These are phyloP conservation scores for Sungouiozyma intestinalis DNA, from an alignment of 805 yeast species.

Conservation along the genomic window DNA sequence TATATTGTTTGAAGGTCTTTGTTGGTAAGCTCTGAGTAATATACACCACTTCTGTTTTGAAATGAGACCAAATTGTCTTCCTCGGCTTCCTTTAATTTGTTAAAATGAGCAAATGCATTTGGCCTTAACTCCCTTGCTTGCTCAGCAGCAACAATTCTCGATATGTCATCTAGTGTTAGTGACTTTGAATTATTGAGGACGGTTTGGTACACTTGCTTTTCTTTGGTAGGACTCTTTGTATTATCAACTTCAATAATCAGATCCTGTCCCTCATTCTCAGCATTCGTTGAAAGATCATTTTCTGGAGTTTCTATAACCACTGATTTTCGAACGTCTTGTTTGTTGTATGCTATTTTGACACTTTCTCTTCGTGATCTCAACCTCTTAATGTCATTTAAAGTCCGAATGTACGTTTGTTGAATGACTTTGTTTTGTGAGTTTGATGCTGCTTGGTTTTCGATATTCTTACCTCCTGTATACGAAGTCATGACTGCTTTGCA, in stretches of 20 bases:
- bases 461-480: conserved; percentile 15
- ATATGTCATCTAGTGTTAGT: conserved; percentile 89
- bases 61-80: conserved; percentile 13
- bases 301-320: conserved; percentile 46
- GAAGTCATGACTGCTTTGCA: conserved; percentile 51
- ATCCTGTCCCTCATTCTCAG: conserved; percentile 16
- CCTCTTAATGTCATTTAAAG: conserved; percentile 67
- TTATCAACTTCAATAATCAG: conserved; percentile 22
- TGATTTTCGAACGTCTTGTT: conserved; percentile 56
- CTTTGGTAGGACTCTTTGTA: conserved; percentile 11
- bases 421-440: conserved; percentile 9
- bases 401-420: conserved; percentile 51
- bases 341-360: conserved; percentile 38
- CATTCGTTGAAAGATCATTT: conserved; percentile 12
- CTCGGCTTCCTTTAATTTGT: conserved; percentile 27
- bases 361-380: conserved; percentile 63
- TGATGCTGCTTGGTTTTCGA: background rate
- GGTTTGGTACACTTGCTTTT: conserved; percentile 26
- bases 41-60: conserved; percentile 29
- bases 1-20: conserved; percentile 43
- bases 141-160: conserved; percentile 93
- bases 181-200: conserved; percentile 72
- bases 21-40: conserved; percentile 44
- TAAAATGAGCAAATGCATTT: conserved; percentile 80
- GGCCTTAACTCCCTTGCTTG: conserved; percentile 92